Evolutionary conservation across 192 early-diverging fungal species (phyloP), one percentile per base, ranked within the genome.

Genomic region (Backusella tuberculispora): DNA sequence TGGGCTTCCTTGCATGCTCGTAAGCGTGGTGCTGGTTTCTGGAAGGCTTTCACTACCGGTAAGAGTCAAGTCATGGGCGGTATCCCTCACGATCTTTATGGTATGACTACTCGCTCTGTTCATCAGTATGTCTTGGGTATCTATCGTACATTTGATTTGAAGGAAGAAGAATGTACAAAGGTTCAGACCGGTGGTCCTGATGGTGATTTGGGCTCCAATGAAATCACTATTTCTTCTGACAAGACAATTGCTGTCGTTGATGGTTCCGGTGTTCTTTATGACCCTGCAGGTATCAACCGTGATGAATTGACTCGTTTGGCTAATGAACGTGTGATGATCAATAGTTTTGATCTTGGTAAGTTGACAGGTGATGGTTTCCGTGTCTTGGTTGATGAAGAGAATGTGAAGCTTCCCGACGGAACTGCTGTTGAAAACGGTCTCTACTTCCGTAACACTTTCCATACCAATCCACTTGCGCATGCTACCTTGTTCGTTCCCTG

Each of bases 21-120:
- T 75, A 90, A 86, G 78, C 91, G 97, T 71, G 95, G 95, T 40
- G 94, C 94, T 13, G 86, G 89, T 38, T 99, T 97, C 92, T 99
- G 97, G 97, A 99, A 98, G 89, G 96, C 97, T 37, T 99, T 99
- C 89, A 99, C 97, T 29, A 99, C 97, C 8, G 97, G 97, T 73
- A 99, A 99, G 90, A 91, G 89, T 79, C 97, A 98, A 85, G 84
- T 91, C 12, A 81, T 99, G 75, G 97, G 95, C 69, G 97, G 97
- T 71, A 99, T 99, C 71, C 97, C 97, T 56, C 97, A 99, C 85
- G 97, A 99, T 81, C 87, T 87, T 44, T 98, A 95, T 83, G 97
- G 97, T 77, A 98, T 98, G 97, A 99, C 97, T 46, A 99, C 97
- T 2, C 93, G 97, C 77, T 97, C 95, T 34, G 97, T 99, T 3